Percentiles rank a stretch among this genome's conserved stretches.
Conservation (phyloP, 2,329 filamentous ascomycete species). For the Calonectria hawksworthii region DNA sequence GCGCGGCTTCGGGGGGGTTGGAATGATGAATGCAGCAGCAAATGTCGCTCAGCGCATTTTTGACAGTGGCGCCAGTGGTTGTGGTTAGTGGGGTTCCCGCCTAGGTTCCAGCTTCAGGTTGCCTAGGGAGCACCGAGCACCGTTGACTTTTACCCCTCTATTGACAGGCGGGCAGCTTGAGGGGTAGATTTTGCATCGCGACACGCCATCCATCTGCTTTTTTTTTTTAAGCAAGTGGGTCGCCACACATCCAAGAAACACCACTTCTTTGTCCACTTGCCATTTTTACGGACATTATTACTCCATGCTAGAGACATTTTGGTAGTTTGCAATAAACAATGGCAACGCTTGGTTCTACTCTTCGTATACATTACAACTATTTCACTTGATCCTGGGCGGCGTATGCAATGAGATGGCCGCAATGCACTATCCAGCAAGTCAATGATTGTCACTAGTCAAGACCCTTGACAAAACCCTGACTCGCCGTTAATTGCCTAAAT, state of each 20-base stretch:
- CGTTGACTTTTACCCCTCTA: constrained; percentile 21
- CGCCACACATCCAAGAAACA: not conserved
- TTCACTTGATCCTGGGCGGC: not conserved
- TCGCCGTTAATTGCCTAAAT: not conserved
- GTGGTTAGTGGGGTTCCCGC: not conserved
- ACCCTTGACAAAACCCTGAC: not conserved
- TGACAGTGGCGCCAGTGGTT: constrained; percentile 11
- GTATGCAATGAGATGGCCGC: not conserved
- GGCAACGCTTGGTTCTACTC: not conserved
- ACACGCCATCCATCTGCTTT: not conserved
- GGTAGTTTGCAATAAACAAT: not conserved
- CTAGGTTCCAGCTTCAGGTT: constrained; percentile 12
- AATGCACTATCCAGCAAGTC: not conserved
- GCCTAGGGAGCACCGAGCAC: not conserved
- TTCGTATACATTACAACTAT: not conserved
- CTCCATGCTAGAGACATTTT: not conserved
- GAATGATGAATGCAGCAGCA: constrained; percentile 14
- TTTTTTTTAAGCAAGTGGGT: not conserved
- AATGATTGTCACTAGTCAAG: not conserved
- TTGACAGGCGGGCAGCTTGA: constrained; percentile 6
- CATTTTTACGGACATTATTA: not conserved
- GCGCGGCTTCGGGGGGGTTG: constrained; percentile 2
- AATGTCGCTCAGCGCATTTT: constrained; percentile 10
- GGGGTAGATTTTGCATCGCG: not conserved
- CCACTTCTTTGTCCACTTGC: not conserved